Conservation (phyloP, 2,329 filamentous ascomycete species). For the Neofusicoccum kwambonambiense region DNA sequence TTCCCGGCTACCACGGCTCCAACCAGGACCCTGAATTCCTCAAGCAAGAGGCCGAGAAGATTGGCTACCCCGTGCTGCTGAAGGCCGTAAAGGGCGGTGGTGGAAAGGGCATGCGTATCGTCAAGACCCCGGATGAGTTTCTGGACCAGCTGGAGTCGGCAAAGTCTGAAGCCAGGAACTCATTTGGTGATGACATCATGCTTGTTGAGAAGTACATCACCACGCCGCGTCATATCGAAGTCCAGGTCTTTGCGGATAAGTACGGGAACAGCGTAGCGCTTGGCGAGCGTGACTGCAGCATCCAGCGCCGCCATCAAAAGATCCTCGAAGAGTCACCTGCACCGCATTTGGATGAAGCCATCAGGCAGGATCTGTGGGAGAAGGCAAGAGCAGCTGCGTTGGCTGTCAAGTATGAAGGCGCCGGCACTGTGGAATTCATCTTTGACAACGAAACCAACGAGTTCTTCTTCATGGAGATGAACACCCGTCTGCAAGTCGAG, state of each 20-base stretch:
- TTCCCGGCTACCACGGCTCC: slow-evolving; percentile 88
- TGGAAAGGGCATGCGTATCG: slow-evolving; percentile 70
- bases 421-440: slow-evolving; percentile 67
- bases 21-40: slow-evolving; percentile 69
- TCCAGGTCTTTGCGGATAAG: slow-evolving; percentile 66
- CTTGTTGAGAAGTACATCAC: slow-evolving; percentile 68
- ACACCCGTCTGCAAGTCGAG: slow-evolving; percentile 87
- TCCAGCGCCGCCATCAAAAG: slow-evolving; percentile 65
- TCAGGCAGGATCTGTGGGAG: slow-evolving; percentile 64
- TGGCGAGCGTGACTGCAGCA: slow-evolving; percentile 65
- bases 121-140: slow-evolving; percentile 58
- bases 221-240: slow-evolving; percentile 65
- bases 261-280: slow-evolving; percentile 64
- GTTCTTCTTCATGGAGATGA: slow-evolving; percentile 73
- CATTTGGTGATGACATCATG: slow-evolving; percentile 66
- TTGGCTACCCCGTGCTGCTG: slow-evolving; percentile 64
- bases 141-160: slow-evolving; percentile 61
- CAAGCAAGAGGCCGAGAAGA: slow-evolving; percentile 69
- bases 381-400: slow-evolving; percentile 63
- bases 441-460: slow-evolving; percentile 66
- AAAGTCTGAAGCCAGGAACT: slow-evolving; percentile 63
- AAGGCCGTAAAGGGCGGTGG: slow-evolving; percentile 65
- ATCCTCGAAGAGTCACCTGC: slow-evolving; percentile 66
- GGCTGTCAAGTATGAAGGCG: slow-evolving; percentile 64
- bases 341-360: slow-evolving; percentile 58